Conservation (phyloP, 257 asterid species). For the Rhazya stricta region DNA sequence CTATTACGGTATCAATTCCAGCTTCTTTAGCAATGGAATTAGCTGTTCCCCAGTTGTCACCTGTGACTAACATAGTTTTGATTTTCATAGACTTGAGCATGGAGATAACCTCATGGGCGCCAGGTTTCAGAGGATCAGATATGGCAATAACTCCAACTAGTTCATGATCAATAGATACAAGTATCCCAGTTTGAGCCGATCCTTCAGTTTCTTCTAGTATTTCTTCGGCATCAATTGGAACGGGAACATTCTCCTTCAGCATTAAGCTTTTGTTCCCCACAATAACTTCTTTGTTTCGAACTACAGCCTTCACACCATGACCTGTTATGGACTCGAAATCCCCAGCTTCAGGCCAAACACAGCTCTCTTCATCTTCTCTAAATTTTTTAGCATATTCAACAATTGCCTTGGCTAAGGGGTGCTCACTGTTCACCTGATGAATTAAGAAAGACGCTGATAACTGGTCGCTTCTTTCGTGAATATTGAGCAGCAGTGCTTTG, state of each 20-base stretch:
- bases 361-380: slow-evolving; percentile 42
- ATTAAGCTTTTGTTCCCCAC: slow-evolving; percentile 76
- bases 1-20: slow-evolving; percentile 54
- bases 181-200: slow-evolving; percentile 70
- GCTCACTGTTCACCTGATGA: slow-evolving; percentile 75
- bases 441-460: background rate
- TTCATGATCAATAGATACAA: slow-evolving; percentile 54
- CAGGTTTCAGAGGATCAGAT: slow-evolving; percentile 78
- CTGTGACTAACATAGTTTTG: slow-evolving; percentile 56
- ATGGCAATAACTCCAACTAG: slow-evolving; percentile 55
- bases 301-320: slow-evolving; percentile 76
- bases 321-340: slow-evolving; percentile 73
- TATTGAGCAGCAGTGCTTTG: background rate
- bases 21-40: slow-evolving; percentile 68
- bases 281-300: slow-evolving; percentile 55
- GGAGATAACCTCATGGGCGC: slow-evolving; percentile 56
- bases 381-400: slow-evolving; percentile 51
- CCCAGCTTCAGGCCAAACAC: slow-evolving; percentile 48
- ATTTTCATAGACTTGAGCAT: slow-evolving; percentile 63
- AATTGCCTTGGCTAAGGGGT: slow-evolving; percentile 77
- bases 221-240: slow-evolving; percentile 62
- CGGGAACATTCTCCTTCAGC: slow-evolving; percentile 32
- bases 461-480: background rate
- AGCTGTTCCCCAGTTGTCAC: slow-evolving; percentile 88
- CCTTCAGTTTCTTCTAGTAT: slow-evolving; percentile 49